These are phyloP conservation scores for Albizia julibrissin DNA, from an alignment of 306 rosid genomes.

Conservation along the genomic window DNA sequence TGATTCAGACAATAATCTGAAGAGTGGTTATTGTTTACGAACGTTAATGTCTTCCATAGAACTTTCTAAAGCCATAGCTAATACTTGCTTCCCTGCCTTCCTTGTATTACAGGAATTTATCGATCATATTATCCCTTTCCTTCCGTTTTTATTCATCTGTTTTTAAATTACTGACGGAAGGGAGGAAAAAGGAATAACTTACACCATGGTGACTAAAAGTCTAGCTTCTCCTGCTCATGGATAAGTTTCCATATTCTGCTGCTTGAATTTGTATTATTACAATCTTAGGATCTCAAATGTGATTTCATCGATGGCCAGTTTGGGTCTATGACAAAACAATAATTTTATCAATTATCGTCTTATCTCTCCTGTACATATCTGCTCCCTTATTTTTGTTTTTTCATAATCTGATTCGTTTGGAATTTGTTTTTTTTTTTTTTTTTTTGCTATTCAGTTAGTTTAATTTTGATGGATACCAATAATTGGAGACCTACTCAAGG, in stretches of 20 bases:
- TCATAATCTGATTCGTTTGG: constrained; percentile 26
- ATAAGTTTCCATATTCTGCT: constrained; percentile 7
- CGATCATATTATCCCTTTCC: neutral
- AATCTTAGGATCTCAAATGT: constrained; percentile 3
- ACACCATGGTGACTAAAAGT: neutral
- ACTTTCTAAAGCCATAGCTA: neutral
- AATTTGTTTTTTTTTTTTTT: neutral
- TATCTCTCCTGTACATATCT: neutral
- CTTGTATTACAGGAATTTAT: constrained; percentile 12
- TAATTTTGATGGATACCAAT: constrained; percentile 40
- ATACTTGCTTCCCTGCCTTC: neutral
- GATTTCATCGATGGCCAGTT: constrained; percentile 12
- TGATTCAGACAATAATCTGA: no score
- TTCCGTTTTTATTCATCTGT: no score
- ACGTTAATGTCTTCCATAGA: neutral
- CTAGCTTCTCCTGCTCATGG: constrained; percentile 3
- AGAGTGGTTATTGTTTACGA: neutral
- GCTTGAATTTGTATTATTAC: constrained; percentile 17
- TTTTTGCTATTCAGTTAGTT: constrained; percentile 16
- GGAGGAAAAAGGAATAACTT: no score
- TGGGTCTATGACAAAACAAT: constrained; percentile 12
- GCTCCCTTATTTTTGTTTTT: constrained; percentile 5
- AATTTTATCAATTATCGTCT: constrained; percentile 12
- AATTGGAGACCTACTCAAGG: constrained; percentile 56
- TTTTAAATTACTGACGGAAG: no score